These are phyloP conservation scores for Vitis amurensis DNA, from an alignment of 164 flowering plant genomes.

Conservation along the genomic window DNA sequence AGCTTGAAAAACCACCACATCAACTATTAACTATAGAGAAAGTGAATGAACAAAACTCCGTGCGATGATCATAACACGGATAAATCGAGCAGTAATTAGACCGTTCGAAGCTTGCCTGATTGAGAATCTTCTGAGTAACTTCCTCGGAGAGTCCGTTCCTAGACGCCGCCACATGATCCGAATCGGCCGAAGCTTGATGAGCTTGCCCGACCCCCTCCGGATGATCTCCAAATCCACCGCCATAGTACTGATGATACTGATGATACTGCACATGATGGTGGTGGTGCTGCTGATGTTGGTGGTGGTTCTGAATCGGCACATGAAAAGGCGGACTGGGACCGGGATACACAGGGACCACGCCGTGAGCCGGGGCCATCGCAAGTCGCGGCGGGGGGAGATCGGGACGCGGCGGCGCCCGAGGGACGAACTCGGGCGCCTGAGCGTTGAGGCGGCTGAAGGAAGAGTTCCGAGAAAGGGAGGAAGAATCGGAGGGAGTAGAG, in stretches of 20 bases:
- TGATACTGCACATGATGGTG: slow-evolving; percentile 24
- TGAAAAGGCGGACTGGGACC: slow-evolving; percentile 35
- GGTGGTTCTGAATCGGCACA: slow-evolving; percentile 20
- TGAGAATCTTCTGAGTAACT: slow-evolving; percentile 53
- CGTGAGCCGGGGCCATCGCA: slow-evolving; percentile 34
- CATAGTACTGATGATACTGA: slow-evolving; percentile 11
- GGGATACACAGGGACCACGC: slow-evolving; percentile 35
- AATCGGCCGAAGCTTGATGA: slow-evolving; percentile 14
- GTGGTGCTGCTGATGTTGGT: slow-evolving; percentile 12
- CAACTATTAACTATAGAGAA: too few relatives aligned
- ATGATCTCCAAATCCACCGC: slow-evolving; percentile 9
- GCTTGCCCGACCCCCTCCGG: slow-evolving; percentile 20
- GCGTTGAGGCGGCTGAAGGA: slow-evolving; percentile 77
- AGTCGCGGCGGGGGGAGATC: slow-evolving; percentile 25
- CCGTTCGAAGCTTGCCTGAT: slow-evolving; percentile 45
- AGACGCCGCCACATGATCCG: slow-evolving; percentile 24
- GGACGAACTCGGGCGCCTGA: slow-evolving; percentile 81
- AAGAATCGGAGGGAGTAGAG: slow-evolving; percentile 32
- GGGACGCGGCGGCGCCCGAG: slow-evolving; percentile 14
- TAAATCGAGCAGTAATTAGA: too few relatives aligned
- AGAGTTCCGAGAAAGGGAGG: slow-evolving; percentile 36
- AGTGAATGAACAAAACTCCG: too few relatives aligned
- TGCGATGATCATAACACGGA: too few relatives aligned
- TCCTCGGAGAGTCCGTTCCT: slow-evolving; percentile 55
- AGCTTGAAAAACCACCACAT: too few relatives aligned